These are phyloP conservation scores for Brassica rapa DNA, from an alignment of 345 rosid species.

Conservation along the genomic window DNA sequence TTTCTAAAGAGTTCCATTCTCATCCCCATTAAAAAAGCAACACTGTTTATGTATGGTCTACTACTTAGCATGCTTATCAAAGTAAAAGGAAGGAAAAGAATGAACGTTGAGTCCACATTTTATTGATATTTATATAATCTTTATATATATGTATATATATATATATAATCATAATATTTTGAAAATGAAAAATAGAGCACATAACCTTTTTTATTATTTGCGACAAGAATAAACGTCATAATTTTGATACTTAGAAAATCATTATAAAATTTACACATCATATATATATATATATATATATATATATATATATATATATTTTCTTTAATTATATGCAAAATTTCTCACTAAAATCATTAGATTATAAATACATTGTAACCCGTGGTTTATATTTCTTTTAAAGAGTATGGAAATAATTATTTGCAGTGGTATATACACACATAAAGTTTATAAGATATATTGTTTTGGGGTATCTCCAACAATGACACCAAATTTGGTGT, in stretches of 20 bases:
- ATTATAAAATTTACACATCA: background rate
- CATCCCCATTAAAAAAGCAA: constrained; percentile 24
- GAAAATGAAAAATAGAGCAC: background rate
- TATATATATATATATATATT: too few species aligned
- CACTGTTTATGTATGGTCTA: constrained; percentile 40
- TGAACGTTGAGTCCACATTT: constrained; percentile 26
- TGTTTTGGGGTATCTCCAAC: background rate
- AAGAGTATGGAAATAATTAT: background rate
- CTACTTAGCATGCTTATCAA: constrained; percentile 39
- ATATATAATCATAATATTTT: background rate
- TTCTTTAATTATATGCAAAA: background rate
- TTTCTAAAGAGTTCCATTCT: constrained; percentile 32
- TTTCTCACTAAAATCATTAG: background rate
- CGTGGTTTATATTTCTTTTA: background rate
- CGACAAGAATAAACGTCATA: background rate
- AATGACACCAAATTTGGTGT: too few species aligned
- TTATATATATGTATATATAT: too few species aligned
- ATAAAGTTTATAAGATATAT: background rate
- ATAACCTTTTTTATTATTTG: background rate
- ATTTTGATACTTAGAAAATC: background rate
- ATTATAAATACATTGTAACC: background rate
- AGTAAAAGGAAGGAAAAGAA: constrained; percentile 22
- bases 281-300: background rate
- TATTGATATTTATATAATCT: too few species aligned
- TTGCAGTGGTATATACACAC: background rate